Percentiles rank a stretch among this genome's conserved stretches.
These are phyloP conservation scores for Hypoxylon rubiginosum DNA, from an alignment of 2,329 filamentous ascomycete species.

Conservation along the genomic window DNA sequence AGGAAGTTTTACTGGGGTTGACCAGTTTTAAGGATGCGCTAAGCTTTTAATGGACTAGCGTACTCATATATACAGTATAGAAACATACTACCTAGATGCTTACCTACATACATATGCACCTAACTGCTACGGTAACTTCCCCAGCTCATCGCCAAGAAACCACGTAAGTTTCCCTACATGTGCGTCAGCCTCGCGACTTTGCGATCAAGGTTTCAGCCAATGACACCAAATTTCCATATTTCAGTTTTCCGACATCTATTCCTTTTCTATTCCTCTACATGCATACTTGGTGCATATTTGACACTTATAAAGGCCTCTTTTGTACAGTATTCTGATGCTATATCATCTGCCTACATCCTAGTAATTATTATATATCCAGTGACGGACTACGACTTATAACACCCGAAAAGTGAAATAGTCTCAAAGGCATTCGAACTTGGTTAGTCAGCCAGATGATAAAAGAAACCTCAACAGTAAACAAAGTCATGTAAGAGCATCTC, in stretches of 20 bases:
- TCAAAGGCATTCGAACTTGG: too few species aligned
- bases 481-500: too few species aligned
- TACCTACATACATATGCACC: conserved; percentile 13
- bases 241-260: conserved; percentile 6
- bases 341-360: too few species aligned
- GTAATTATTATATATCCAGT: too few species aligned
- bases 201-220: not conserved
- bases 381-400: too few species aligned
- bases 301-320: not conserved
- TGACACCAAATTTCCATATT: not conserved
- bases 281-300: not conserved
- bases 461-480: too few species aligned
- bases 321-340: not conserved
- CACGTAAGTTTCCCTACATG: conserved; percentile 4
- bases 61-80: conserved; percentile 9
- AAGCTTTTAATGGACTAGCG: conserved; percentile 21
- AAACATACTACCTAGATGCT: conserved; percentile 12
- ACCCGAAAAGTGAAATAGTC: too few species aligned
- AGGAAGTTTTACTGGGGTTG: conserved; percentile 45
- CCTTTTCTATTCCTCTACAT: not conserved
- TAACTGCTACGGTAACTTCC: not conserved
- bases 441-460: too few species aligned
- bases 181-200: conserved; percentile 11
- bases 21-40: conserved; percentile 20
- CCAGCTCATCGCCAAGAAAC: conserved; percentile 2